Conservation (phyloP, 2,329 filamentous ascomycete genomes). For the Eutypella sp. region DNA sequence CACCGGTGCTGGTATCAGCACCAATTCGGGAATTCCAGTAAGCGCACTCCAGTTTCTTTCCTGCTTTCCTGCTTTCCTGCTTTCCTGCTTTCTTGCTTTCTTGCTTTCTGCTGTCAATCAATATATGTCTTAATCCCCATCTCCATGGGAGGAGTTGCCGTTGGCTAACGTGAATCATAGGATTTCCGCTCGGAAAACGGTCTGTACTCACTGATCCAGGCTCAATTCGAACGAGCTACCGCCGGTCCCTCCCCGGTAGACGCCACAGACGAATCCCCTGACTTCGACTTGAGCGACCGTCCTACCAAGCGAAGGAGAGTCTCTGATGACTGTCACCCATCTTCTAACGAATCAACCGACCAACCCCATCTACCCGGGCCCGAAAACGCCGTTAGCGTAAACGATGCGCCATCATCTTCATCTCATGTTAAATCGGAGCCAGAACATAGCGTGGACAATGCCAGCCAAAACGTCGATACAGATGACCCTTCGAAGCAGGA, state of each 20-base stretch:
- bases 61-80: slow-evolving; percentile 2
- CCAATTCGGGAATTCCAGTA: slow-evolving; percentile 71
- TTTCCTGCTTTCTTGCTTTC: too few relatives aligned
- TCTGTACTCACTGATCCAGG: slow-evolving; percentile 66
- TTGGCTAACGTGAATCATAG: slow-evolving; percentile 33
- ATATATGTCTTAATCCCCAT: not conserved
- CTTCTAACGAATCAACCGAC: slow-evolving; percentile 26
- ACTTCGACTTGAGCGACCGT: slow-evolving; percentile 23
- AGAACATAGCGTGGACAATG: not conserved
- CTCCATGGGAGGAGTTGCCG: not conserved
- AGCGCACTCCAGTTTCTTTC: too few relatives aligned
- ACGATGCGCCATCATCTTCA: not conserved
- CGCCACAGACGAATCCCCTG: slow-evolving; percentile 9
- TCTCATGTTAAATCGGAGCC: not conserved
- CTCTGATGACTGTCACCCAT: slow-evolving; percentile 16
- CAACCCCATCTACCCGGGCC: slow-evolving; percentile 4
- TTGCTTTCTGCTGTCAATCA: slow-evolving; percentile 3
- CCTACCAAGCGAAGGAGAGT: slow-evolving; percentile 22
- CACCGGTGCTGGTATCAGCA: slow-evolving; percentile 70
- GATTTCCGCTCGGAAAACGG: slow-evolving; percentile 70
- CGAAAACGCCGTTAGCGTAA: slow-evolving; percentile 4
- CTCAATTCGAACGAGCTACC: slow-evolving; percentile 55
- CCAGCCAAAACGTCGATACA: not conserved
- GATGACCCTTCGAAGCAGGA: not conserved
- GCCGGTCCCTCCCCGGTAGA: slow-evolving; percentile 15